Evolutionary conservation across 306 rosid genomes (phyloP).

Genomic region (Vigna unguiculata): DNA sequence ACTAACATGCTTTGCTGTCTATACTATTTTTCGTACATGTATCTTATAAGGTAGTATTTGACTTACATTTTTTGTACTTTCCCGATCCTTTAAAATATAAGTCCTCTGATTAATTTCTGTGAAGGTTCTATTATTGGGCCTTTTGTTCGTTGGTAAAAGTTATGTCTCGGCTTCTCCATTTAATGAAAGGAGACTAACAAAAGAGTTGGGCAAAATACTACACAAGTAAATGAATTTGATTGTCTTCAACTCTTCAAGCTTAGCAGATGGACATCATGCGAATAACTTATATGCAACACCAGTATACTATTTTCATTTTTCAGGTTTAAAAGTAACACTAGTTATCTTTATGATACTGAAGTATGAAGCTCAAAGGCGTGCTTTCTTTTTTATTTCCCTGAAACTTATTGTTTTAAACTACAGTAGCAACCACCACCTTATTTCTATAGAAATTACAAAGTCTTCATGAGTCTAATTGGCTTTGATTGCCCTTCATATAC

Average conservation of each 20-base stretch:
- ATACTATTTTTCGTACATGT: background rate
- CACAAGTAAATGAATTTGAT: conserved; percentile 11
- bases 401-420: background rate
- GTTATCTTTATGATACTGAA: background rate
- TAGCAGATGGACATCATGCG: background rate
- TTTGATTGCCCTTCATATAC: conserved; percentile 35
- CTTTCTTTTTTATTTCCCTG: background rate
- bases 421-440: background rate
- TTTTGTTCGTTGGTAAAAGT: background rate
- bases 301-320: background rate
- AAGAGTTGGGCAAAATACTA: background rate
- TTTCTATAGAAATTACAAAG: background rate
- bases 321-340: background rate
- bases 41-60: conserved; percentile 3
- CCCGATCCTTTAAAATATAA: background rate
- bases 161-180: background rate
- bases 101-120: background rate
- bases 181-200: background rate
- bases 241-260: background rate
- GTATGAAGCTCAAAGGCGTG: background rate
- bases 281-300: conserved; percentile 18
- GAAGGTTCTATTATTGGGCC: background rate
- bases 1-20: conserved; percentile 7
- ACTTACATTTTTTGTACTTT: background rate
- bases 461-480: conserved; percentile 12